Evolutionary conservation across 192 early-diverging fungal species (phyloP).

Genomic region (Kickxella alabastrina): DNA sequence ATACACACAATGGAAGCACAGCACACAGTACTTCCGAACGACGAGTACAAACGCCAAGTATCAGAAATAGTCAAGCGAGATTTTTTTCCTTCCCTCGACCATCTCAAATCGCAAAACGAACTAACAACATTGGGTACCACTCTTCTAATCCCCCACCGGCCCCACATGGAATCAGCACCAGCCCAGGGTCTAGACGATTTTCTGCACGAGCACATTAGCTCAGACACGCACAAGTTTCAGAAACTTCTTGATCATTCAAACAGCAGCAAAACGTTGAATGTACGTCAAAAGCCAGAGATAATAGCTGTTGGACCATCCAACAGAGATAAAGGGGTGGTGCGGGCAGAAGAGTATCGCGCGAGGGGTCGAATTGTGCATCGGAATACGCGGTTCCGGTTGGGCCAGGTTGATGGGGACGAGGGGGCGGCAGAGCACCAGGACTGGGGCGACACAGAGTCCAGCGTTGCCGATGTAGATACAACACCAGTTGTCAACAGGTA

Average conservation of each 20-base stretch:
- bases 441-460: slow-evolving; percentile 34
- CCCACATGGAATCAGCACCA: background rate
- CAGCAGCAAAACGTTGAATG: too few species aligned
- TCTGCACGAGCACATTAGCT: slow-evolving; percentile 25
- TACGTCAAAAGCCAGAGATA: too few species aligned
- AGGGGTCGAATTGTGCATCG: slow-evolving; percentile 25
- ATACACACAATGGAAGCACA: background rate
- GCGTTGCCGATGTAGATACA: background rate
- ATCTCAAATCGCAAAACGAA: slow-evolving; percentile 3
- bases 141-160: background rate
- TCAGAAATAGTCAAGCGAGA: slow-evolving; percentile 32
- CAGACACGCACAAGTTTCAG: slow-evolving; percentile 40
- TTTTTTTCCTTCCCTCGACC: slow-evolving; percentile 32
- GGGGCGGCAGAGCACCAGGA: too few species aligned
- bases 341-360: too few species aligned
- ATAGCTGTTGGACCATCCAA: too few species aligned
- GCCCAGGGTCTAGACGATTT: slow-evolving; percentile 9
- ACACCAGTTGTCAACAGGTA: slow-evolving; percentile 39
- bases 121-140: background rate
- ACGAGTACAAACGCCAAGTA: slow-evolving; percentile 25
- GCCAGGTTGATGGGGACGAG: too few species aligned
- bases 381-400: slow-evolving; percentile 4
- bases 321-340: too few species aligned
- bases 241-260: slow-evolving; percentile 14
- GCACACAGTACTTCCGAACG: too few species aligned